Base-by-base conservation (phyloP, 768 basidiomycete genomes). In the Termitomyces sp. region DNA sequence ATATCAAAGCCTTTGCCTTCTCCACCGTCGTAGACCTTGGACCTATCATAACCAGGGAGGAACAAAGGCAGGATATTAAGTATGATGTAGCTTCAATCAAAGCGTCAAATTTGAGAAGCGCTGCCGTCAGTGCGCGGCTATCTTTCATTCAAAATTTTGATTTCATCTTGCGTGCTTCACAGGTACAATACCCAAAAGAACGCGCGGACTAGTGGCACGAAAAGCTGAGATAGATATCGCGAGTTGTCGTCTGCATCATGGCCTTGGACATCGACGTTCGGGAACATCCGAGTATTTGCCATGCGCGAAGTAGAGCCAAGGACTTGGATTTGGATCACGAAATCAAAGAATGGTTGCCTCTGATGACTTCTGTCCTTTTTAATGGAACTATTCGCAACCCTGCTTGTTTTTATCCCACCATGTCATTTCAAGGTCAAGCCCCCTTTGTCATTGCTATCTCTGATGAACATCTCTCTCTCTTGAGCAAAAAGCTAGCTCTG, bases 1-100 rank as follows among this genome's bases (percentile, higher is more conserved):
- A 91, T 69, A 84, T 86, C 65, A 94, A 93, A 75, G 92, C 89
- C 7, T 95, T 96, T 71, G 85, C 89, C 33, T 97, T 96, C 72
- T 95, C 91, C 68, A 89, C 88, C 0, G 85, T 88, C 4, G 86
- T 95, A 16, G 86, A 91, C 66, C 79, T 96, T 16, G 93, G 93
- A 3, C 71, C 76, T 9, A 85, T 93, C 56, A 75, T 87, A 49
- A 79, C 85, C 1, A 80, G 80, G 23, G 23, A 23, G 58, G 86
- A 85, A 41, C 40, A 54, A 16, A 41, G 40, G 26, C 51, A 40
- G 51, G 51, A 53, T 28, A 20, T n/a, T 30, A 32, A 32, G 28
- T 54, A 41, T 54, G 30, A 54, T 20, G 26, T n/a, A 18, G 35
- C 35, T 36, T 14, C 7, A 23, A 16, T 14, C 6, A 23, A 12